Conservation (phyloP, 2,329 filamentous ascomycete species). For the Reticulascus tulasneorum region DNA sequence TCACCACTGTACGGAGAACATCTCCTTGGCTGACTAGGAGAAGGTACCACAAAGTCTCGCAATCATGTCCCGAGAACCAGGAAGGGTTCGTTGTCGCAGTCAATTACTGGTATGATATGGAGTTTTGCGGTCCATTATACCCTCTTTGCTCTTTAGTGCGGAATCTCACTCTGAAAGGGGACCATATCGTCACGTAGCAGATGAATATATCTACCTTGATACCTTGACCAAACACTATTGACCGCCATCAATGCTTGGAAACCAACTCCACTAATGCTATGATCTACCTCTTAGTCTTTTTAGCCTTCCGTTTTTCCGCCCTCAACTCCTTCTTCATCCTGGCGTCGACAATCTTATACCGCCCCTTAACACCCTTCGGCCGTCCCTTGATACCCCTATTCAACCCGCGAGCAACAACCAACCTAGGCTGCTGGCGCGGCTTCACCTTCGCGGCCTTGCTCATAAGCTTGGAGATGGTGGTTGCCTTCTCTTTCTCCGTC, state of each 20-base stretch:
- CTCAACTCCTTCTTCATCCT: constrained; percentile 95
- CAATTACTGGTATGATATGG: constrained; percentile 87
- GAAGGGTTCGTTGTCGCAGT: constrained; percentile 74
- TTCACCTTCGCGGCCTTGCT: constrained; percentile 81
- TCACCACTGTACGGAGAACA: too few relatives aligned
- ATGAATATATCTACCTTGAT: too few relatives aligned
- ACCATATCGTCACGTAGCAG: too few relatives aligned
- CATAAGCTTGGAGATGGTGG: constrained; percentile 77
- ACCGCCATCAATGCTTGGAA: too few relatives aligned
- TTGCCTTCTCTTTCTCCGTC: constrained; percentile 94
- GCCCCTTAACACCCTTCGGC: constrained; percentile 88
- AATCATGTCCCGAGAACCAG: constrained; percentile 61
- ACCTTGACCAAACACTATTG: too few relatives aligned
- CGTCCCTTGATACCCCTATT: constrained; percentile 84
- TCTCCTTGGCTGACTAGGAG: too few relatives aligned
- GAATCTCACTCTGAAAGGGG: constrained; percentile 23
- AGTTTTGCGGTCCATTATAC: constrained; percentile 67
- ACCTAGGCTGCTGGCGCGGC: constrained; percentile 74
- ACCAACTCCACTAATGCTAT: constrained; percentile 5
- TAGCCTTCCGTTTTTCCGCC: constrained; percentile 72
- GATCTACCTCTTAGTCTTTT: constrained; percentile 56
- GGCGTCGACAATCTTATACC: constrained; percentile 95
- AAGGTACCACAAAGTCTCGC: constrained; percentile 81
- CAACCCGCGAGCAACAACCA: constrained; percentile 80
- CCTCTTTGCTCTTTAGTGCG: constrained; percentile 54